Evolutionary conservation across 2,329 filamentous ascomycete genomes (phyloP), one percentile per base, ranked within the genome.

Genomic region (Akanthomyces muscarius): DNA sequence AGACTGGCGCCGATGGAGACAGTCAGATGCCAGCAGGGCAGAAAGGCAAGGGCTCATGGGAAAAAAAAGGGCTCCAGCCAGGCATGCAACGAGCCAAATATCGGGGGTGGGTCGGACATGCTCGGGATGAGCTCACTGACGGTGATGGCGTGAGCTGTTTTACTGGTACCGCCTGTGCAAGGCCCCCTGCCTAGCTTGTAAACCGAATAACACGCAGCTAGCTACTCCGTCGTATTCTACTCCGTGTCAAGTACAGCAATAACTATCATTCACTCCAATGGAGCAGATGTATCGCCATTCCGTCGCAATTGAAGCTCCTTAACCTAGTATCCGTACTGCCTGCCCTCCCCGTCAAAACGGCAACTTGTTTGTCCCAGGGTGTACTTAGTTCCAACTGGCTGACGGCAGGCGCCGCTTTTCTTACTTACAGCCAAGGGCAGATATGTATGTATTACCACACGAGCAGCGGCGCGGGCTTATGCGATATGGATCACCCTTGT

Each of bases 101-200:
- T 63, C 61, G 61, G 61, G 60, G 55, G 61, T 59, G 61, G 61
- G 54, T 59, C 61, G 61, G 61, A 63, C 61, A 38, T 52, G 54
- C 42, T 63, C 59, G 60, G 60, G 48, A 53, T 38, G 48, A 61
- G 58, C 47, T 53, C 36, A 53, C 58, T 47, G 47, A 33, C 14
- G 28, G 21, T 38, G 55, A 57, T 58, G 56, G 57, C 38, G 57
- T 60, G 57, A 60, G 57, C 47, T 60, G 57, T 60, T 60, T 60
- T 52, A 59, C 45, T 23, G 33, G 30, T 21, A 21, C 28, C 28
- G 36, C 5, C 36, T 30, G 30, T 41, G 45, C 55, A 38, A 41
- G 44, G 30, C 23, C 36, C 38, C 52, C 16, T 55, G 38, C 5
- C 18, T 28, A 23, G 51, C 33, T 21, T 42, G 25, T 13, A 28